phyloP scores from a whole-genome alignment of 306 rosid species.

The Quercus agrifolia region DNA sequence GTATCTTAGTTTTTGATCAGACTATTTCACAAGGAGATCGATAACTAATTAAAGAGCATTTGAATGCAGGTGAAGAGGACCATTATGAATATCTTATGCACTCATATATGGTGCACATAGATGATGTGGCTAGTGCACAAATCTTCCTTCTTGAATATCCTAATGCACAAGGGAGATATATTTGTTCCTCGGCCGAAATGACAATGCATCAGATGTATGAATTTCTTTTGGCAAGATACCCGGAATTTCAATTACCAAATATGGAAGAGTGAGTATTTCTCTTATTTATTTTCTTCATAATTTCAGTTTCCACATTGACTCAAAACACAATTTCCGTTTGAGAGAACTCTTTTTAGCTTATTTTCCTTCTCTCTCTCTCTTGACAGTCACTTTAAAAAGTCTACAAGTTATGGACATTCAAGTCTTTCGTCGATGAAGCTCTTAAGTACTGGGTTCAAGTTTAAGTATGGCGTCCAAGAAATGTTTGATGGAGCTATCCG shows the following conservation, averaged over 20 bases:
- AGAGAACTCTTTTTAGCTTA: neutral
- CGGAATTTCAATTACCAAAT: conserved; percentile 23
- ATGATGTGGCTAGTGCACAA: conserved; percentile 47
- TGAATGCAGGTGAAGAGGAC: conserved; percentile 33
- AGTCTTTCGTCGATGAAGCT: conserved; percentile 43
- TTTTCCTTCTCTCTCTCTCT: neutral
- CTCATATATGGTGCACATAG: conserved; percentile 49
- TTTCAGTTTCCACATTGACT: neutral
- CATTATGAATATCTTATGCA: conserved; percentile 22
- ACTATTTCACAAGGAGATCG: too few species aligned
- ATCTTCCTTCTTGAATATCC: conserved; percentile 39
- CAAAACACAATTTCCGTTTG: neutral
- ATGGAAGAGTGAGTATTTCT: conserved; percentile 31
- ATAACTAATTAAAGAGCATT: neutral
- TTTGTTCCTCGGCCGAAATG: conserved; percentile 40
- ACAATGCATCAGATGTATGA: conserved; percentile 29
- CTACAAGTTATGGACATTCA: neutral
- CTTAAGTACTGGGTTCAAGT: conserved; percentile 37
- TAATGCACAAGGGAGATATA: conserved; percentile 46
- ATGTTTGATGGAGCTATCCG: conserved; percentile 44
- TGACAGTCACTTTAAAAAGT: conserved; percentile 3
- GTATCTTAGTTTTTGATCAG: too few species aligned
- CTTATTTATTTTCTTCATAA: neutral
- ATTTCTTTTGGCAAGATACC: conserved; percentile 37
- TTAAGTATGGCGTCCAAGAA: conserved; percentile 30